Base-by-base conservation (phyloP, 768 basidiomycete species). In the Tylopilus plumbeoviolaceoides region DNA sequence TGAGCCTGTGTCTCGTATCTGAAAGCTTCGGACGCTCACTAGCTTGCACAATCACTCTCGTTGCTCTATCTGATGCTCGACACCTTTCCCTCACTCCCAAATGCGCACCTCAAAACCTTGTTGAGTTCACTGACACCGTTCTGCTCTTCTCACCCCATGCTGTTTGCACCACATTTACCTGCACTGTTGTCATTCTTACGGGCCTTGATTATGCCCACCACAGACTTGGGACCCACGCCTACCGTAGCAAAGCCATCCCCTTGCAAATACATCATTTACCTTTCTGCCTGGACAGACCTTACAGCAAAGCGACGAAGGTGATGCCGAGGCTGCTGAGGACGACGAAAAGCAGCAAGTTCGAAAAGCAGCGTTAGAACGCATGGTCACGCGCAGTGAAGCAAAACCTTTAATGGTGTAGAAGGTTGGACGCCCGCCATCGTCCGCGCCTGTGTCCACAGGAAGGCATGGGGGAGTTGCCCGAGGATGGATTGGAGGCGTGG, bases 381-480 rank as follows among this genome's bases (percentile, higher is more conserved):
- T 95, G 81, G 75, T 95, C 49, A 82, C 80, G 14, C 68, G 95
- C 17, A 82, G 79, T 28, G 91, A 95, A 68, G 80, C 88, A 3
- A 75, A 78, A 33, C 84, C 89, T 0, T 70, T 71, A 5, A 85
- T 91, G 81, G 87, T 38, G 80, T 83, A 0, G 75, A 78, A 21
- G 88, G 84, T 0, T 92, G 89, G 89, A 81, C 83, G 1, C 76
- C 75, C 8, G 76, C 82, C 15, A 70, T 90, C 36, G 85, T 92
- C 0, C 73, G 87, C 3, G 87, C 86, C 8, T 91, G 88, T n/a
- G n/a, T n/a, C n/a, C n/a, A n/a, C n/a, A n/a, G 36, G 89, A 91
- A 65, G 89, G 87, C 3, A 87, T 92, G 83, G 82, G 85, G 17
- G 87, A 89, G 67, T 73, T 91, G 18, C 81, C 84, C 0, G 84